These are phyloP conservation scores for Multifurca ochricompacta DNA, from an alignment of 768 basidiomycete species.

Conservation along the genomic window DNA sequence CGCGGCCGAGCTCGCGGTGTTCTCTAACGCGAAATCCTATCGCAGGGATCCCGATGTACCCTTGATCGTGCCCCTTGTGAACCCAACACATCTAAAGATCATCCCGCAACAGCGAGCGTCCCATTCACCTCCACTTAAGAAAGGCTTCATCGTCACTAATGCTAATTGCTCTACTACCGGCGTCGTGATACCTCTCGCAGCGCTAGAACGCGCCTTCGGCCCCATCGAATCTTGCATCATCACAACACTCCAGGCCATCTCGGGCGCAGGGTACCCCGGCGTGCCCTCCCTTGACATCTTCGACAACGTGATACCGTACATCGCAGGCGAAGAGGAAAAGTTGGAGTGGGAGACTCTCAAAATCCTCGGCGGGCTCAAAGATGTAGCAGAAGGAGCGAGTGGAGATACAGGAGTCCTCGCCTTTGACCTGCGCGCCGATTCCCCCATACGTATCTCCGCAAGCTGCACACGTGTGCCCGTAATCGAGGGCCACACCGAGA, in stretches of 20 bases:
- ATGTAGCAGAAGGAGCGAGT: conserved; percentile 34
- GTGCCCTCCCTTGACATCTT: conserved; percentile 83
- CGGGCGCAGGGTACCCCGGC: conserved; percentile 96
- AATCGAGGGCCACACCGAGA: conserved; percentile 90
- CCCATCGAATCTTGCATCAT: conserved; percentile 88
- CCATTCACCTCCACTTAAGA: conserved; percentile 58
- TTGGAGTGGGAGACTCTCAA: conserved; percentile 99
- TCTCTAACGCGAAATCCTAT: conserved; percentile 97
- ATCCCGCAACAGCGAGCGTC: conserved; percentile 72
- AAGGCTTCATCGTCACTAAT: conserved; percentile 95
- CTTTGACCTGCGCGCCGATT: conserved; percentile 80
- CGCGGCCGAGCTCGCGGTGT: conserved; percentile 80
- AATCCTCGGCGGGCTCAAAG: conserved; percentile 79
- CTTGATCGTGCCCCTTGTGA: conserved; percentile 94
- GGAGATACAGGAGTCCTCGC: too few relatives aligned
- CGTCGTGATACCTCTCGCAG: conserved; percentile 82
- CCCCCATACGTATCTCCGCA: conserved; percentile 85
- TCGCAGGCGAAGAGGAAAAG: conserved; percentile 92
- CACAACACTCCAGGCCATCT: conserved; percentile 97
- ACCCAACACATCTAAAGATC: conserved; percentile 77
- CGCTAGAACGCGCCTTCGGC: conserved; percentile 85
- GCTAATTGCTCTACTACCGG: conserved; percentile 98
- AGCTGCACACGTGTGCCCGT: conserved; percentile 94
- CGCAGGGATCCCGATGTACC: conserved; percentile 89
- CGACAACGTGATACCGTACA: conserved; percentile 94